Evolutionary conservation across 2,329 filamentous ascomycete genomes (phyloP).

Genomic region (Penicillium hesseltinei): DNA sequence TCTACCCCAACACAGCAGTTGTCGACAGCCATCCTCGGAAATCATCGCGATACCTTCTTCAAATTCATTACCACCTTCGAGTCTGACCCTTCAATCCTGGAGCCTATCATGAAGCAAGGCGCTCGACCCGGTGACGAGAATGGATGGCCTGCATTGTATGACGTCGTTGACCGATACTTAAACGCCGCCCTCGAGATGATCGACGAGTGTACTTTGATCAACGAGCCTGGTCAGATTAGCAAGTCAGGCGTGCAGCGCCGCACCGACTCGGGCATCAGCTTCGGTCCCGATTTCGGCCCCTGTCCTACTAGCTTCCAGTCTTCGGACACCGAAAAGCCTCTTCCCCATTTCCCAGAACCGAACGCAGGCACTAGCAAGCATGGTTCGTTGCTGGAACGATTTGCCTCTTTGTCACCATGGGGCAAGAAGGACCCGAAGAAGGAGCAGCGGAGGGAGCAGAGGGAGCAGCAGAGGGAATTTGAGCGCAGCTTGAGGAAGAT

Average conservation of each 20-base stretch:
- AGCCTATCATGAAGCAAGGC: slow-evolving; percentile 54
- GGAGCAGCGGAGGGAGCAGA: background rate
- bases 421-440: slow-evolving; percentile 22
- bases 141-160: slow-evolving; percentile 53
- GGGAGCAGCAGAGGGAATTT: slow-evolving; percentile 1
- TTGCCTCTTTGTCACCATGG: slow-evolving; percentile 38
- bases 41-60: slow-evolving; percentile 62
- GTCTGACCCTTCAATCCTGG: slow-evolving; percentile 51
- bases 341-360: slow-evolving; percentile 37
- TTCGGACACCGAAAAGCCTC: slow-evolving; percentile 37
- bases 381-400: slow-evolving; percentile 57
- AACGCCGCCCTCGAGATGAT: slow-evolving; percentile 60
- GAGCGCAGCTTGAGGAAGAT: slow-evolving; percentile 40
- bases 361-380: slow-evolving; percentile 27
- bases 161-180: slow-evolving; percentile 58
- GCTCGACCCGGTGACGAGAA: slow-evolving; percentile 52
- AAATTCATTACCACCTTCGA: slow-evolving; percentile 60
- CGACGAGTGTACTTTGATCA: slow-evolving; percentile 56
- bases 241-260: slow-evolving; percentile 30
- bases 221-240: slow-evolving; percentile 39
- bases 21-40: slow-evolving; percentile 51
- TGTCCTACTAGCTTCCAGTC: slow-evolving; percentile 33
- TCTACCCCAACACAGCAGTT: slow-evolving; percentile 53
- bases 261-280: slow-evolving; percentile 62
- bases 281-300: slow-evolving; percentile 49